Conservation (phyloP, 164 flowering plant genomes). For the Macadamia integrifolia region DNA sequence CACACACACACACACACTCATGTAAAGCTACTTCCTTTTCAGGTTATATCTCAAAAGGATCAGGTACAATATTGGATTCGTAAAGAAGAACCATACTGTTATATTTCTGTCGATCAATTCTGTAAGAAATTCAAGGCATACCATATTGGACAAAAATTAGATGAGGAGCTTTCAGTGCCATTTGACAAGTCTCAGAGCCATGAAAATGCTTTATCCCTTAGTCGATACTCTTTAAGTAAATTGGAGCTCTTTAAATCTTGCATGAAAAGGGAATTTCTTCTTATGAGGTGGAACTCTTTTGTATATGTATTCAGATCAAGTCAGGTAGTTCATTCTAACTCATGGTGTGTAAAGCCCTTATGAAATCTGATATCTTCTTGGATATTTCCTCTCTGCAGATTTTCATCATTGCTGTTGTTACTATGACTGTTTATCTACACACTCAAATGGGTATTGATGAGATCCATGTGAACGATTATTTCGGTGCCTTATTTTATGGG, state of each 20-base stretch:
- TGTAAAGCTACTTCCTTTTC: neutral
- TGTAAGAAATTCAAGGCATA: conserved; percentile 29
- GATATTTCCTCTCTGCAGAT: conserved; percentile 26
- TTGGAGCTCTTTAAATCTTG: conserved; percentile 51
- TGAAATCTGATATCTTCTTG: neutral
- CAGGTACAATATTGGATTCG: conserved; percentile 53
- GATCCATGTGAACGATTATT: conserved; percentile 24
- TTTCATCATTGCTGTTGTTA: conserved; percentile 31
- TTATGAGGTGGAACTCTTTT: conserved; percentile 46
- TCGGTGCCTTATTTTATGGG: conserved; percentile 41
- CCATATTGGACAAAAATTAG: conserved; percentile 24
- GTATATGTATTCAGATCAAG: conserved; percentile 41
- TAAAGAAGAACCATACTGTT: conserved; percentile 31
- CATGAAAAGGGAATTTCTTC: conserved; percentile 44
- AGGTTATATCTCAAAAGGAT: conserved; percentile 61
- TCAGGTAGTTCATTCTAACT: conserved; percentile 23
- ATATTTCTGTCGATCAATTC: conserved; percentile 39
- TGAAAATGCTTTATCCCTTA: conserved; percentile 30
- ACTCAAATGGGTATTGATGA: conserved; percentile 33
- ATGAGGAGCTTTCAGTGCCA: conserved; percentile 34
- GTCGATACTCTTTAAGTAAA: conserved; percentile 32
- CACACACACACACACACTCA: too few relatives aligned
- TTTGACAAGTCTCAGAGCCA: conserved; percentile 31
- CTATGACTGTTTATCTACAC: conserved; percentile 51
- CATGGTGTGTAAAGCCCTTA: neutral